Evolutionary conservation across 805 yeast species (phyloP), one percentile per base, ranked within the genome.

Genomic region (Candida glaebosa): DNA sequence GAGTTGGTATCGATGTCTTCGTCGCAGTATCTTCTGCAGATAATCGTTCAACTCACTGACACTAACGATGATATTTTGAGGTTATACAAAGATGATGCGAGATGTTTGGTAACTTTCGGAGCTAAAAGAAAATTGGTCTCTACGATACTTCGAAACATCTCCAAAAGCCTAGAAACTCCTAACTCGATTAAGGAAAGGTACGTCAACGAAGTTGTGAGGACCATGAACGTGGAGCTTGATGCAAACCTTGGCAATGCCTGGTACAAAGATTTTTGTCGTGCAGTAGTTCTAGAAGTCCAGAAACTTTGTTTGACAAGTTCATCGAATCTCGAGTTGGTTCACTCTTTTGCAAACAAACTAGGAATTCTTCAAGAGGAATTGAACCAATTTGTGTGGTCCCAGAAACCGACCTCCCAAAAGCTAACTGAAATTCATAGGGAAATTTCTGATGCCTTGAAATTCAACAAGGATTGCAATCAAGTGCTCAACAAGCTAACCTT

Each of bases 211-310:
- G 45, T 47, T 3, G 24, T 42, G 16, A 44, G 50, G 20, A 42
- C 51, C 0, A 43, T 68, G 20, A 57, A 51, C 31, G 50, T 46
- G n/a, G 65, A 65, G 30, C 58, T 50, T 41, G 60, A 58, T 22
- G 51, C 49, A 31, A 53, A 57, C 39, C 56, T 31, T 38, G 43
- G 47, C 3, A 55, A 61, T 0, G 18, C 45, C 0, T 52, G 56
- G 39, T 65, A 52, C 43, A 53, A 52, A 10, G 71, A 65, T n/a
- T 52, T 52, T 37, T 65, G 71, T 41, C 54, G 50, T 26, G 45
- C 52, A 12, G 42, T 56, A n/a, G 45, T 63, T n/a, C 57, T 54
- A 24, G 37, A 45, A 2, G 43, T 64, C 1, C 61, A 53, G 18
- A 53, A 47, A 22, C 15, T 42, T 4, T 53, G 57, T 18, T 41